Evolutionary conservation across 1,284 basidiomycete genomes (phyloP).

Genomic region (Abortiporus biennis): DNA sequence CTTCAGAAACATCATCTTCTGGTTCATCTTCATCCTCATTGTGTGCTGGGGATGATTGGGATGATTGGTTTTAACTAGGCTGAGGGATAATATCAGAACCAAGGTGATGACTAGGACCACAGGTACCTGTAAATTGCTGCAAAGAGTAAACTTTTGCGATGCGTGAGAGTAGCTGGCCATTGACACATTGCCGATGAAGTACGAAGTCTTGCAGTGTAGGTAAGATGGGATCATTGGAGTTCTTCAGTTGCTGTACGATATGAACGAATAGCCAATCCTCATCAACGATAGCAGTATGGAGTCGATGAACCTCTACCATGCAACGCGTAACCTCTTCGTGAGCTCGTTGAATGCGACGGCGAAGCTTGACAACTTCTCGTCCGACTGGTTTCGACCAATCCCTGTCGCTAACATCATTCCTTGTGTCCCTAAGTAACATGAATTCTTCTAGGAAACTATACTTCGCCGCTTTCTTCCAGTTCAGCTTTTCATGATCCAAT

Average conservation of each 20-base stretch:
- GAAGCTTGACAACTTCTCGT: conserved; percentile 20
- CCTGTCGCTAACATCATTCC: conserved; percentile 19
- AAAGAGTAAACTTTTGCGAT: conserved; percentile 1
- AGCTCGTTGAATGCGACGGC: conserved; percentile 24
- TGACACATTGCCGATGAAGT: conserved; percentile 4
- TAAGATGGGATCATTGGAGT: neutral
- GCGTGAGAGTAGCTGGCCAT: conserved; percentile 6
- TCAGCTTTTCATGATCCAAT: conserved; percentile 20
- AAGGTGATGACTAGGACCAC: neutral
- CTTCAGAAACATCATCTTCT: neutral
- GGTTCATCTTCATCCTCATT: neutral
- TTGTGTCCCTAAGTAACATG: conserved; percentile 13
- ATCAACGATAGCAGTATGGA: conserved; percentile 19
- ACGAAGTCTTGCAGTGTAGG: conserved; percentile 5
- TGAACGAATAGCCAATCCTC: conserved; percentile 10
- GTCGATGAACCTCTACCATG: conserved; percentile 24
- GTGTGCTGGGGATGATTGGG: neutral
- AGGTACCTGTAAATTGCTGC: conserved; percentile 2
- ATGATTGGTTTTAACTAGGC: neutral
- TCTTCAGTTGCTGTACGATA: conserved; percentile 1
- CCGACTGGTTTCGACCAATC: conserved; percentile 24
- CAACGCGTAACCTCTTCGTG: conserved; percentile 26
- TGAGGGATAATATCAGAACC: neutral
- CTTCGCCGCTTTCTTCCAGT: conserved; percentile 25
- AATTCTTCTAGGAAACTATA: neutral